Conservation (phyloP, 2,329 filamentous ascomycete species). For the Penicillium sp. region DNA sequence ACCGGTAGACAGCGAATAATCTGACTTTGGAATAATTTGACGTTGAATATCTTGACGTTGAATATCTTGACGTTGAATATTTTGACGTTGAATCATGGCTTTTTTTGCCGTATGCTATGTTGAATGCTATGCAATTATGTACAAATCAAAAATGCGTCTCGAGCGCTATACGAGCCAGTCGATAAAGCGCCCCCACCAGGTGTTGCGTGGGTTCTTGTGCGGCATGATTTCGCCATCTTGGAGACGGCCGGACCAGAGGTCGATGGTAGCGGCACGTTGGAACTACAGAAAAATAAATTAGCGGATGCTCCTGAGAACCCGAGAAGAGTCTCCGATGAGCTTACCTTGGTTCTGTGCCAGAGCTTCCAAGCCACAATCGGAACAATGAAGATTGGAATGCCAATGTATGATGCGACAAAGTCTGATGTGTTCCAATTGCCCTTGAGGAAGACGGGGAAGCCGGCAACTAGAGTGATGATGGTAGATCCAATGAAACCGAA, state of each 20-base stretch:
- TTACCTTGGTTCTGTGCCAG: slow-evolving; percentile 37
- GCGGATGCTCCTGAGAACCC: neutral
- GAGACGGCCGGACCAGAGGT: slow-evolving; percentile 33
- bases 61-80: slow-evolving; percentile 2
- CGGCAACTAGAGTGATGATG: slow-evolving; percentile 65
- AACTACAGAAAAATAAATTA: slow-evolving; percentile 17
- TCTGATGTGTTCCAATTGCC: slow-evolving; percentile 32
- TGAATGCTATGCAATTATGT: slow-evolving; percentile 18
- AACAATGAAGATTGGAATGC: slow-evolving; percentile 44
- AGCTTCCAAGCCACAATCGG: slow-evolving; percentile 46
- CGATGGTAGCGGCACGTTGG: slow-evolving; percentile 26
- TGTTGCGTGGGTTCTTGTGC: slow-evolving; percentile 14
- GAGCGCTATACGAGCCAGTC: slow-evolving; percentile 25
- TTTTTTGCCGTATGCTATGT: slow-evolving; percentile 15
- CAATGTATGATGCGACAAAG: slow-evolving; percentile 43
- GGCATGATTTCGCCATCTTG: slow-evolving; percentile 30
- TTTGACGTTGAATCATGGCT: slow-evolving; percentile 10
- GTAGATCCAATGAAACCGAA: slow-evolving; percentile 56
- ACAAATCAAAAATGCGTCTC: slow-evolving; percentile 12
- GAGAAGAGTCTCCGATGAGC: slow-evolving; percentile 8
- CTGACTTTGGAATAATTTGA: slow-evolving; percentile 1
- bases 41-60: slow-evolving; percentile 5
- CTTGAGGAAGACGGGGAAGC: slow-evolving; percentile 55
- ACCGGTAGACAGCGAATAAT: slow-evolving; percentile 2
- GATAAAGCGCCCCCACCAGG: slow-evolving; percentile 21